phyloP scores from a whole-genome alignment of 306 rosid species.

The Hippophae tibetana region DNA sequence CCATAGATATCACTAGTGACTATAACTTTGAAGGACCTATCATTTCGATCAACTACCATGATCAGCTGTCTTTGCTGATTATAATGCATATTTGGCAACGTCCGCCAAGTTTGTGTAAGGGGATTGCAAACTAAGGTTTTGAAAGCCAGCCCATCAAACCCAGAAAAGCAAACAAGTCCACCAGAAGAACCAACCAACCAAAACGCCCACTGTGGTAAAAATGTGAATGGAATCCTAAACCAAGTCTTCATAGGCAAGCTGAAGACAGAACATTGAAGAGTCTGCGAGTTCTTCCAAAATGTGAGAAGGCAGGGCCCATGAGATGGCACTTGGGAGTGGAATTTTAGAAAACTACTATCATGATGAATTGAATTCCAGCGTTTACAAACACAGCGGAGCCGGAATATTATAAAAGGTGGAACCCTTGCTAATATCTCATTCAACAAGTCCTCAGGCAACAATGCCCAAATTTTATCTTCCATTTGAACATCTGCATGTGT shows the following conservation, averaged over 20 bases:
- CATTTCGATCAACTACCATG: constrained; percentile 69
- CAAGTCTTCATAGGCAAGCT: constrained; percentile 88
- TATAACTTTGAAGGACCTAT: constrained; percentile 70
- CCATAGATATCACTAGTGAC: constrained; percentile 90
- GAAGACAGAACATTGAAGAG: constrained; percentile 78
- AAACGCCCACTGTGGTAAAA: constrained; percentile 92
- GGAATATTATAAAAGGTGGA: constrained; percentile 82
- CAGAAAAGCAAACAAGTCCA: constrained; percentile 94
- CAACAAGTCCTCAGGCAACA: constrained; percentile 91
- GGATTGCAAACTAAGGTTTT: constrained; percentile 84
- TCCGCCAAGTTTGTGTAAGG: constrained; percentile 88
- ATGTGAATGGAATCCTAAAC: constrained; percentile 79
- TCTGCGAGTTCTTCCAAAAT: constrained; percentile 81
- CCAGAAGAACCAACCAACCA: constrained; percentile 94
- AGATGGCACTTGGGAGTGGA: constrained; percentile 82
- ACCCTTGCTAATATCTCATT: constrained; percentile 91
- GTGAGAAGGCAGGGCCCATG: constrained; percentile 93
- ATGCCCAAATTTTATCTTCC: constrained; percentile 95
- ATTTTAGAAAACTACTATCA: constrained; percentile 71
- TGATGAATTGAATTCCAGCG: constrained; percentile 80
- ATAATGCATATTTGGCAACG: constrained; percentile 80
- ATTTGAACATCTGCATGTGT: constrained; percentile 77
- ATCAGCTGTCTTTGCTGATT: constrained; percentile 95
- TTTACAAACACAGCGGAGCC: constrained; percentile 84
- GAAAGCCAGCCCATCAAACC: constrained; percentile 70